Evolutionary conservation across 169 alveolate species (phyloP).

Genomic region (Toxoplasma gondii): DNA sequence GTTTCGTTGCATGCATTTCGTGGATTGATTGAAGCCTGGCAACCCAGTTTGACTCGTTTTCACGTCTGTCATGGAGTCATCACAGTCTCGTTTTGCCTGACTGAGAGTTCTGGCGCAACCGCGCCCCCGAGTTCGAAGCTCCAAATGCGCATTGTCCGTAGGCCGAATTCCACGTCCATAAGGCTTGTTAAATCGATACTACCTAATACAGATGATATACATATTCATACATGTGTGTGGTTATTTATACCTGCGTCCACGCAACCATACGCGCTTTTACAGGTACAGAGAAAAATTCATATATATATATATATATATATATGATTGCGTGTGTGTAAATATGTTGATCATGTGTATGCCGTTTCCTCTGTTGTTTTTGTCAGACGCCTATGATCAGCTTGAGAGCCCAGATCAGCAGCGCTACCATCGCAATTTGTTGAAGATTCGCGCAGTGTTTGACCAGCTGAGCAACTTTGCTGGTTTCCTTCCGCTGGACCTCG

Average conservation of each 20-base stretch:
- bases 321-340: neutral
- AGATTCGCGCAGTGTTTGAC: conserved; percentile 67
- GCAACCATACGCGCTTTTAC: neutral
- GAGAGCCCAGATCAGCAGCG: conserved; percentile 25
- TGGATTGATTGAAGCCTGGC: no score
- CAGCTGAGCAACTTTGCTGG: conserved; percentile 73
- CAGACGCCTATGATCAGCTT: neutral
- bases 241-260: neutral
- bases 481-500: conserved; percentile 73
- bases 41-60: no score
- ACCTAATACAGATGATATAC: no score
- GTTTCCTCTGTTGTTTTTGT: neutral
- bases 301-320: neutral
- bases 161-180: no score
- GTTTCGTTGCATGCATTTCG: neutral
- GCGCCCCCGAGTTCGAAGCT: no score
- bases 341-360: neutral
- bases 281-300: neutral
- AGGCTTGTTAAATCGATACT: no score
- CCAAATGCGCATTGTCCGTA: no score
- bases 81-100: no score
- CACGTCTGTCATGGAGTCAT: neutral
- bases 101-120: no score
- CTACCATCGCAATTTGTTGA: conserved; percentile 57
- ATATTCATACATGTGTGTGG: neutral